Conservation (phyloP, 1,284 basidiomycete species). For the Apiotrichum siamense region DNA sequence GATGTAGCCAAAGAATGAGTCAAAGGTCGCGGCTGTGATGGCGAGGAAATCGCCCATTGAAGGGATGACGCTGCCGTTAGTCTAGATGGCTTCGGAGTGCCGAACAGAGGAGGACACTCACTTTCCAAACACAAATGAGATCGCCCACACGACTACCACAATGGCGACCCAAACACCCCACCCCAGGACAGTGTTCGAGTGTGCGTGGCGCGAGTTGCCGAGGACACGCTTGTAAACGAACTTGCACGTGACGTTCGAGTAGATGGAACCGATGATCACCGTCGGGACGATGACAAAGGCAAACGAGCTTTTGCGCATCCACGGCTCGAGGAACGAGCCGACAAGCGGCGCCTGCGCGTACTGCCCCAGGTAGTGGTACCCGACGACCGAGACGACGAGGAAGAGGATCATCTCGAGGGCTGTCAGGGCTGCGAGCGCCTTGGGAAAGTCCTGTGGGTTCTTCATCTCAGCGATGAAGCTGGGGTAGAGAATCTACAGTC, state of each 20-base stretch:
- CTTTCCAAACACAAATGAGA: constrained; percentile 59
- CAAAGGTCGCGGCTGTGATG: constrained; percentile 39
- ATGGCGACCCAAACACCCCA: constrained; percentile 59
- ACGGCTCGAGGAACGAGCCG: constrained; percentile 40
- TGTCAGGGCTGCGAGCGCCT: constrained; percentile 49
- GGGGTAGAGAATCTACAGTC: constrained; percentile 49
- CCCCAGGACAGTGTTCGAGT: constrained; percentile 55
- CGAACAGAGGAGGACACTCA: constrained; percentile 21
- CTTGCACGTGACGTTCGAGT: constrained; percentile 40
- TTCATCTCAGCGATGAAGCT: constrained; percentile 50
- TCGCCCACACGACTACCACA: constrained; percentile 55
- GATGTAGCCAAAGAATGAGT: constrained; percentile 43
- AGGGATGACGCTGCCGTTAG: constrained; percentile 47
- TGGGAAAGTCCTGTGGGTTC: constrained; percentile 57
- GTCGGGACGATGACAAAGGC: constrained; percentile 41
- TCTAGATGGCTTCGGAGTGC: not conserved
- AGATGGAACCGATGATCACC: constrained; percentile 42
- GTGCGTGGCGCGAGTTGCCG: constrained; percentile 51
- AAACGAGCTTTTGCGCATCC: constrained; percentile 53
- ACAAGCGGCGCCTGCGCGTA: constrained; percentile 45
- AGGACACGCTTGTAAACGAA: constrained; percentile 45
- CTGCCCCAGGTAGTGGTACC: constrained; percentile 51
- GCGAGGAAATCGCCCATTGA: constrained; percentile 50
- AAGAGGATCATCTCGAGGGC: constrained; percentile 58
- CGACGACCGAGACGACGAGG: constrained; percentile 57